Evolutionary conservation across 805 yeast genomes (phyloP).

Genomic region (Saitoella complicata): DNA sequence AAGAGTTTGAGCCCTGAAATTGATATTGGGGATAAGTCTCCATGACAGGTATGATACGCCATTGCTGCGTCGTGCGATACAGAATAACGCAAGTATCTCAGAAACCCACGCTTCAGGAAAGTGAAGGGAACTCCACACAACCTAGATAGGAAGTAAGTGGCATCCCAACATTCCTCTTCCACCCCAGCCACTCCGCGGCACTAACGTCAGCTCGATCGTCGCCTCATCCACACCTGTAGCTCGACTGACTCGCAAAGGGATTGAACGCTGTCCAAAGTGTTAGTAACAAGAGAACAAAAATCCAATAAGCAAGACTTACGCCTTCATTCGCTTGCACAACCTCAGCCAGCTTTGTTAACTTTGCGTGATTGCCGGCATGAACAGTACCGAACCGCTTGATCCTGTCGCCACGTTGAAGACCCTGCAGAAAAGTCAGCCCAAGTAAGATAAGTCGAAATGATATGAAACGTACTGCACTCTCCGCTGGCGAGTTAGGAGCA

Average conservation of each 20-base stretch:
- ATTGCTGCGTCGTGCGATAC: too few species aligned
- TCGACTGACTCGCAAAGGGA: conserved; percentile 17
- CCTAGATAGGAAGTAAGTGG: conserved; percentile 25
- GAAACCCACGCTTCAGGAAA: too few species aligned
- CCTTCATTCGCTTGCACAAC: conserved; percentile 29
- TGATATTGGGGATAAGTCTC: too few species aligned
- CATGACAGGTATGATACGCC: too few species aligned
- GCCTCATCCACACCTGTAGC: conserved; percentile 19
- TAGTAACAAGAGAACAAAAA: conserved; percentile 11
- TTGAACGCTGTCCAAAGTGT: conserved; percentile 6
- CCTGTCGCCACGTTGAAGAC: conserved; percentile 39
- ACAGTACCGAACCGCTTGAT: conserved; percentile 39
- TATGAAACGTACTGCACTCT: conserved; percentile 19
- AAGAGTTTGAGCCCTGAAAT: too few species aligned
- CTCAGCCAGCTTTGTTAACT: conserved; percentile 29
- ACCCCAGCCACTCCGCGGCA: conserved; percentile 41
- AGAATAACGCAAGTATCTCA: too few species aligned
- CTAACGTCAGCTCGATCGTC: conserved; percentile 19
- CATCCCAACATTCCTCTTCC: conserved; percentile 63
- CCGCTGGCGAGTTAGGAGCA: conserved; percentile 40
- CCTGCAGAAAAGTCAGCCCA: conserved; percentile 19
- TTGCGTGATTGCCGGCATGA: conserved; percentile 39
- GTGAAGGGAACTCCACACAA: too few species aligned
- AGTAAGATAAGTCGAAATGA: neutral
- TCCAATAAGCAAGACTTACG: too few species aligned